A percentile compares a stretch with the other conserved stretches of the same genome.
Evolutionary conservation across 352 stramenopile species (phyloP).

Genomic region (Phytophthora fragariae): DNA sequence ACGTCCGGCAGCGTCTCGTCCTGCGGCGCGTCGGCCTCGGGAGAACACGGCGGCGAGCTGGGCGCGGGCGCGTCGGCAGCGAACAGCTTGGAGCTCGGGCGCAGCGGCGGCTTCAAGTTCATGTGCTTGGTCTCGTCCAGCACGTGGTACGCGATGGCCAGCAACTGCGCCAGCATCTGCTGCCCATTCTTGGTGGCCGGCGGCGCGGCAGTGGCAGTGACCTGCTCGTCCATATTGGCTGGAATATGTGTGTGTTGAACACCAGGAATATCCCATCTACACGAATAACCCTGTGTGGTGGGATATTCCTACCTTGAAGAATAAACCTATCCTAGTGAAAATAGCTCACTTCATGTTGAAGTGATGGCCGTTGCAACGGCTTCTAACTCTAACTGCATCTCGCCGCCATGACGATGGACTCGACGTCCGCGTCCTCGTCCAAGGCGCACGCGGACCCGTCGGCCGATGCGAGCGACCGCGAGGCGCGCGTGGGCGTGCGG

Average conservation of each 20-base stretch:
- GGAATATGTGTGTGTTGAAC: too few relatives aligned
- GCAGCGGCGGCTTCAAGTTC: slow-evolving; percentile 85
- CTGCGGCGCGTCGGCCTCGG: slow-evolving; percentile 44
- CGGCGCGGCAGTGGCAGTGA: background rate
- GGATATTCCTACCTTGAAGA: too few relatives aligned
- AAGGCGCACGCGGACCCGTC: slow-evolving; percentile 48
- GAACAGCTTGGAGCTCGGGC: slow-evolving; percentile 83
- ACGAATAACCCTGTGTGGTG: too few relatives aligned
- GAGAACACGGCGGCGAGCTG: slow-evolving; percentile 41
- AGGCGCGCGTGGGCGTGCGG: slow-evolving; percentile 69
- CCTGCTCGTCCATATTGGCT: too few relatives aligned
- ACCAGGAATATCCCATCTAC: too few relatives aligned
- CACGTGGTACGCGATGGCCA: slow-evolving; percentile 80
- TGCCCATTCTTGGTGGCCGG: slow-evolving; percentile 47
- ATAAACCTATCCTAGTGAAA: too few relatives aligned
- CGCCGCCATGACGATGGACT: slow-evolving; percentile 20
- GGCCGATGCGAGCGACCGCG: slow-evolving; percentile 54
- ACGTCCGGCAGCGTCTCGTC: slow-evolving; percentile 57
- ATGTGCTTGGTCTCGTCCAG: slow-evolving; percentile 86
- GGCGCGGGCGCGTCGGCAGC: slow-evolving; percentile 47
- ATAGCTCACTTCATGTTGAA: background rate
- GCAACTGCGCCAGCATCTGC: slow-evolving; percentile 72
- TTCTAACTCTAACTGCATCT: background rate
- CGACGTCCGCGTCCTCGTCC: slow-evolving; percentile 16
- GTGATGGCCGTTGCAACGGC: background rate